Evolutionary conservation across 192 early-diverging fungal species (phyloP).

Genomic region (Coemansia sp.): DNA sequence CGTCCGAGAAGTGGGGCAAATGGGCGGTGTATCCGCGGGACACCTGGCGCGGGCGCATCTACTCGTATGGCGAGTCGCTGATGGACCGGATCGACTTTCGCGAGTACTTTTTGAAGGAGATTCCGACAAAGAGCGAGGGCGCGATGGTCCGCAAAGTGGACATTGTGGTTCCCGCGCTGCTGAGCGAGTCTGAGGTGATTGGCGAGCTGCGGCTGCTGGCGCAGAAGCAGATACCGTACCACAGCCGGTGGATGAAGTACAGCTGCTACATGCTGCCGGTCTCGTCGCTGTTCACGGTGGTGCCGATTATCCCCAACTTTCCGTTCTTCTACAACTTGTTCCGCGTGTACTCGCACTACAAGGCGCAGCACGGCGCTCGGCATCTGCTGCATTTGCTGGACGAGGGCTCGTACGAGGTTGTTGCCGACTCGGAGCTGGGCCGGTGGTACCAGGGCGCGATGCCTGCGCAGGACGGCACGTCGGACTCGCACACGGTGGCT

Average conservation of each 20-base stretch:
- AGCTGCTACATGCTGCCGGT: constrained; percentile 67
- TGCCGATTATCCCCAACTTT: constrained; percentile 75
- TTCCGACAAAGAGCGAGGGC: constrained; percentile 57
- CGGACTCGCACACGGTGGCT: constrained; percentile 19
- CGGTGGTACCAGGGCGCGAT: constrained; percentile 24
- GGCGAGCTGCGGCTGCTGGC: constrained; percentile 51
- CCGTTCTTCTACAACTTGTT: constrained; percentile 77
- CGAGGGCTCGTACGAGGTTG: constrained; percentile 26
- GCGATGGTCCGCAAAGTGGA: constrained; percentile 27
- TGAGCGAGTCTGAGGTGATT: constrained; percentile 47
- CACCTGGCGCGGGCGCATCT: constrained; percentile 61
- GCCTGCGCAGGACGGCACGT: neutral
- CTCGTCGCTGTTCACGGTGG: constrained; percentile 64
- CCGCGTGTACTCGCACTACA: constrained; percentile 77
- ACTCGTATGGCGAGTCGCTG: constrained; percentile 58
- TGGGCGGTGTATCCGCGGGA: constrained; percentile 36
- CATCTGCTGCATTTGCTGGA: constrained; percentile 40
- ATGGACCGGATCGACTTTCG: constrained; percentile 71
- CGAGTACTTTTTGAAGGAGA: constrained; percentile 73
- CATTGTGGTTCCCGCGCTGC: constrained; percentile 48
- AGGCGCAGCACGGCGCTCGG: constrained; percentile 63
- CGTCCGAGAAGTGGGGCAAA: constrained; percentile 48
- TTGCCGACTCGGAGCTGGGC: constrained; percentile 34
- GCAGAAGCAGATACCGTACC: constrained; percentile 59
- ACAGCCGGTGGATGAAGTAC: constrained; percentile 67